Conservation (phyloP, 2,329 filamentous ascomycete species). For the Ophiostoma perfectum region DNA sequence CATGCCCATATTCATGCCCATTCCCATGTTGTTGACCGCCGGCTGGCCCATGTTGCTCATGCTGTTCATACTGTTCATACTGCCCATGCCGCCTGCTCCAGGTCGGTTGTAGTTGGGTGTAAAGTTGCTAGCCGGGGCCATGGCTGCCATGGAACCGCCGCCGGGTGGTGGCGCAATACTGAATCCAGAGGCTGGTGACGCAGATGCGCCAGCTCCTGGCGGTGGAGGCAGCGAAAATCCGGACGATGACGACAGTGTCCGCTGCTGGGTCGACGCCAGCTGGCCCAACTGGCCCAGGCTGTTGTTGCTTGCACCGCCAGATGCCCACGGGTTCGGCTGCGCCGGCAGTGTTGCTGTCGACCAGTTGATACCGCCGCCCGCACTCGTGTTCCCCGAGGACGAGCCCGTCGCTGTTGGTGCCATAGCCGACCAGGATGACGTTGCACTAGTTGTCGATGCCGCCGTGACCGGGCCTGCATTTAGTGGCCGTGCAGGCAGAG, state of each 20-base stretch:
- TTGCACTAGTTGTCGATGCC: not conserved
- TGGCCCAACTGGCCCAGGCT: conserved; percentile 10
- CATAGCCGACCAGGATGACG: not conserved
- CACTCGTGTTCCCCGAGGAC: not conserved
- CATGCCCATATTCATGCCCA: conserved; percentile 26
- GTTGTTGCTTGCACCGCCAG: not conserved
- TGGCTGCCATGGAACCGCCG: conserved; percentile 29
- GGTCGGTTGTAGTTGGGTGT: conserved; percentile 21
- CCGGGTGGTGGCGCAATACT: conserved; percentile 39
- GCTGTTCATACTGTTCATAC: conserved; percentile 16
- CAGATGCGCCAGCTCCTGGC: conserved; percentile 34
- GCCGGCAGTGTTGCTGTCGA: conserved; percentile 36
- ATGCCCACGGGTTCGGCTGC: conserved; percentile 44
- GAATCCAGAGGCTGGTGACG: conserved; percentile 37
- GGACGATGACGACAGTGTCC: conserved; percentile 32
- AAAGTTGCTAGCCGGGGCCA: conserved; percentile 19
- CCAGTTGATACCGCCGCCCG: conserved; percentile 43
- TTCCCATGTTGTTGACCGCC: conserved; percentile 13
- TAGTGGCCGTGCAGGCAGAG: conserved; percentile 44
- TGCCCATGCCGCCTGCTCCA: conserved; percentile 11
- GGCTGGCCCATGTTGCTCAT: conserved; percentile 12
- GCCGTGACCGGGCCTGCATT: conserved; percentile 18
- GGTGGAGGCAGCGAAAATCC: conserved; percentile 57
- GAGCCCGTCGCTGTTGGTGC: not conserved
- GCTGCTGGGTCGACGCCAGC: conserved; percentile 9